Conservation (phyloP, 345 rosid genomes). For the Tarenaya hassleriana region DNA sequence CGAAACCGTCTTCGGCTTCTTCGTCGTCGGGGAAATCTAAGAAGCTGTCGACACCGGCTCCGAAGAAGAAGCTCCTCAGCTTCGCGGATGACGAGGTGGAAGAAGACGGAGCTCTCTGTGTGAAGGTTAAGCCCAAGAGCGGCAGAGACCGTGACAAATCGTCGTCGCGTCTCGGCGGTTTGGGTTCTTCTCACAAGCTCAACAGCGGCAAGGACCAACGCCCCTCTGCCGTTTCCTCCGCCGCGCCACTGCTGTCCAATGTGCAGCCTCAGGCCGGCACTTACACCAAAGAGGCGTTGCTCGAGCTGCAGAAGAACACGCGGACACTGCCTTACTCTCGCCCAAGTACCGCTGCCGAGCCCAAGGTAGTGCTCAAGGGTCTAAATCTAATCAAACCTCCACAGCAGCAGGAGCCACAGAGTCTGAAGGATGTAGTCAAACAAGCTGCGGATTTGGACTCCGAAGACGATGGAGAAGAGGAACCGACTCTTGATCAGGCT, state of each 20-base stretch:
- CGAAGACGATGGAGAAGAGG: conserved; percentile 33
- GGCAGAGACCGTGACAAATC: conserved; percentile 32
- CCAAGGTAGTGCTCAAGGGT: conserved; percentile 53
- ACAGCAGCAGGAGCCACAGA: conserved; percentile 36
- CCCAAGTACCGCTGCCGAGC: conserved; percentile 39
- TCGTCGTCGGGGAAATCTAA: conserved; percentile 43
- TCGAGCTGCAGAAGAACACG: conserved; percentile 81
- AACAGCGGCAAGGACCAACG: conserved; percentile 53
- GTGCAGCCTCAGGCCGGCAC: conserved; percentile 82
- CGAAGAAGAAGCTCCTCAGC: conserved; percentile 61
- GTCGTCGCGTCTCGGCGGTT: conserved; percentile 37
- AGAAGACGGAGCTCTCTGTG: conserved; percentile 27
- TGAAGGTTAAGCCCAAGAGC: conserved; percentile 22
- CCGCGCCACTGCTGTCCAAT: conserved; percentile 43
- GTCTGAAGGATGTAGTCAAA: conserved; percentile 27
- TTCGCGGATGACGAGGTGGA: conserved; percentile 82
- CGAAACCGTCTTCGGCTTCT: conserved; percentile 30
- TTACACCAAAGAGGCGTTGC: conserved; percentile 82
- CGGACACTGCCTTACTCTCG: conserved; percentile 54
- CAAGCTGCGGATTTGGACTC: conserved; percentile 30
- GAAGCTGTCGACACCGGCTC: conserved; percentile 35
- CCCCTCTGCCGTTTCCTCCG: conserved; percentile 24
- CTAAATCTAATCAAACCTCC: conserved; percentile 31
- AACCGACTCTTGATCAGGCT: conserved; percentile 41
- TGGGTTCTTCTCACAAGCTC: conserved; percentile 53